Base-by-base conservation (phyloP, 1,139 yeast species). In the Pichia sp. region DNA sequence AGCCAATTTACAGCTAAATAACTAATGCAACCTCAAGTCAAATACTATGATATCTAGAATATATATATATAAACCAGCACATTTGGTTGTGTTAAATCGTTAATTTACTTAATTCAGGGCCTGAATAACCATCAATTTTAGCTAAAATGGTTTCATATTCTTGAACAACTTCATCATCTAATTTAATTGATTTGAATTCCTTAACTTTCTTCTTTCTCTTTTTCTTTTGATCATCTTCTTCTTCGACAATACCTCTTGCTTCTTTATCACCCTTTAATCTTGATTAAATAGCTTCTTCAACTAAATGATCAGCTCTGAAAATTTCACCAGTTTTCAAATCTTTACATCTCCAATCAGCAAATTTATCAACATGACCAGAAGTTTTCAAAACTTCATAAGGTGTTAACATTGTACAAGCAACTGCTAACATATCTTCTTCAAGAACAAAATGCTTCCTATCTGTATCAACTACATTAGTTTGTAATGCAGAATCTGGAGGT, bases 401-500 rank as follows among this genome's bases (percentile, higher is more conserved):
- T 46, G 99, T 95, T 71, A 95, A 77, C 89, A 93, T 91, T 55
- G 99, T 89, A 70, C 96, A 85, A 74, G 93, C 99, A 54, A 95
- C 98, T 72, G 95, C 99, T 68, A 91, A 80, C 98, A 95, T 95
- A 67, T 93, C 98, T 74, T 95, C 99, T 71, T 95, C 98, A 60
- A 95, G 77, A 58, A 95, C 84, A 69, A 95, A 95, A 73, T 95
- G 99, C 72, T 91, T 93, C 76, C 98, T 85, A 99, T 99, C 95
- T 48, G 83, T 80, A 67, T 95, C 99, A 57, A 95, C 75, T 59
- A 95, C 79, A 70, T 93, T 93, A 64, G 97, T 96, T 75, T 93
- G 98, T 71, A 95, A 82, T 16, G 99, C 95, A 75, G 98, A 91
- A 56, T 99, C 99, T 70, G 99, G 97, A 57, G 99, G 99, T 73